Conservation (phyloP, 2,329 filamentous ascomycete genomes). For the Hypomyces perniciosus region DNA sequence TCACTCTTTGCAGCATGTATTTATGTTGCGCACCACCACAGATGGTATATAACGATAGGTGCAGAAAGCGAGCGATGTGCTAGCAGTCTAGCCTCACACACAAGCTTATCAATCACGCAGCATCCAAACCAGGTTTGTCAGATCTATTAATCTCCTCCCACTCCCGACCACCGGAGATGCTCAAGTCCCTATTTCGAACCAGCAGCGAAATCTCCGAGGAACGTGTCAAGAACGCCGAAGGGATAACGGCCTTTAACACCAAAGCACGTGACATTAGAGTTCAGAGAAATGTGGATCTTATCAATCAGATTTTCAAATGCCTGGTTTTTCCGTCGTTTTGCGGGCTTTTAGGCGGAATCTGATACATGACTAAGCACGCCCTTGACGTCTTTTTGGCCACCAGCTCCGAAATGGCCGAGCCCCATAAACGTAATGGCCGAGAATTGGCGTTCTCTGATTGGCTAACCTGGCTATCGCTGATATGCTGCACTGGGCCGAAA, state of each 20-base stretch:
- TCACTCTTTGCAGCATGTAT: no score
- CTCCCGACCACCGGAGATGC: no score
- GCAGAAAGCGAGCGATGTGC: no score
- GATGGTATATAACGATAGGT: no score
- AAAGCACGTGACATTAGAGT: conserved; percentile 3
- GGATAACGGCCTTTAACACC: not conserved
- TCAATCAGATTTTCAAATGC: conserved; percentile 9
- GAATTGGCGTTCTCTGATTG: conserved; percentile 5
- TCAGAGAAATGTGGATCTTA: conserved; percentile 8
- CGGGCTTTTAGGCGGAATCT: conserved; percentile 6
- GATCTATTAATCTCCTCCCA: no score
- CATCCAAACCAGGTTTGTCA: no score
- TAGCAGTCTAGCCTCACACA: no score
- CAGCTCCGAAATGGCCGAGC: conserved; percentile 9
- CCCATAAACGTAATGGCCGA: conserved; percentile 13
- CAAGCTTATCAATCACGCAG: no score
- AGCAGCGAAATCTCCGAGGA: no score
- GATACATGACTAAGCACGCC: conserved; percentile 10
- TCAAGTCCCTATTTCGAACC: no score
- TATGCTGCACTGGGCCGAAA: conserved; percentile 10
- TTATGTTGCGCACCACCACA: no score
- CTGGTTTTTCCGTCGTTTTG: conserved; percentile 1
- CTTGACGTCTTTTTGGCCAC: not conserved
- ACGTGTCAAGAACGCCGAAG: no score
- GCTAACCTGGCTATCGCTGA: not conserved